A percentile compares a stretch with the other conserved stretches of the same genome.
phyloP scores from a whole-genome alignment of 2,329 filamentous ascomycete genomes.

The Epichloe gansuensis region DNA sequence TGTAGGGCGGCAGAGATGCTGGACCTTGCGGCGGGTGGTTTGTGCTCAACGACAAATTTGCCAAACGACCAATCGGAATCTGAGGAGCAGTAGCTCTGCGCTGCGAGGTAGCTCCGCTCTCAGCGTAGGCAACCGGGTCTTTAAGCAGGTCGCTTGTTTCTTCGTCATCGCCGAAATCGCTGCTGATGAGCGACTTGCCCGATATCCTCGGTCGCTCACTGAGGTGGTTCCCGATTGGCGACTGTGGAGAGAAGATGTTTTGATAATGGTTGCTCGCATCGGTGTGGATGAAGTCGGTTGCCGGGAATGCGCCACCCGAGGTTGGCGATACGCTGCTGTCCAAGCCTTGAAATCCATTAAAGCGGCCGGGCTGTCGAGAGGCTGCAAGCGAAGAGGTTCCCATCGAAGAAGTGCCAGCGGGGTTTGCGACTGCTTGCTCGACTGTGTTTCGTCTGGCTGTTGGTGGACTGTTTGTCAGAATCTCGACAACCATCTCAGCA shows the following conservation, averaged over 20 bases:
- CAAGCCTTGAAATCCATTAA: slow-evolving; percentile 48
- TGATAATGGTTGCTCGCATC: slow-evolving; percentile 43
- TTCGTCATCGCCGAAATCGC: slow-evolving; percentile 50
- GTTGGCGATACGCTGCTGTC: slow-evolving; percentile 48
- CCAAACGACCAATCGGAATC: slow-evolving; percentile 56
- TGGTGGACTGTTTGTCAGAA: slow-evolving; percentile 32
- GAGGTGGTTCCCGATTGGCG: slow-evolving; percentile 58
- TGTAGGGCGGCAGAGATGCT: slow-evolving; percentile 38
- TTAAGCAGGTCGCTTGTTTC: slow-evolving; percentile 61
- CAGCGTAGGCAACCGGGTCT: slow-evolving; percentile 59
- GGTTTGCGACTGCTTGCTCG: slow-evolving; percentile 11
- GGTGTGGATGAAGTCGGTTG: slow-evolving; percentile 46
- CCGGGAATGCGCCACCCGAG: slow-evolving; percentile 36
- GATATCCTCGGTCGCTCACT: slow-evolving; percentile 45
- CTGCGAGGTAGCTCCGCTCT: slow-evolving; percentile 34
- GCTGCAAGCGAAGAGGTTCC: slow-evolving; percentile 27
- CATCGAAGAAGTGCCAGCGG: slow-evolving; percentile 26
- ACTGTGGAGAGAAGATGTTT: slow-evolving; percentile 58
- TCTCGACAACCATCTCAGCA: slow-evolving; percentile 43
- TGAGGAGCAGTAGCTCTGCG: slow-evolving; percentile 62
- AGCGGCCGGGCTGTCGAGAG: slow-evolving; percentile 43
- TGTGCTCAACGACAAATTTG: slow-evolving; percentile 58
- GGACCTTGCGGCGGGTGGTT: slow-evolving; percentile 34
- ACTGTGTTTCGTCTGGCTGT: slow-evolving; percentile 15
- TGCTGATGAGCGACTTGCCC: slow-evolving; percentile 61